phyloP scores from a whole-genome alignment of 1,284 basidiomycete species.

The Macrocystidia cucumis region DNA sequence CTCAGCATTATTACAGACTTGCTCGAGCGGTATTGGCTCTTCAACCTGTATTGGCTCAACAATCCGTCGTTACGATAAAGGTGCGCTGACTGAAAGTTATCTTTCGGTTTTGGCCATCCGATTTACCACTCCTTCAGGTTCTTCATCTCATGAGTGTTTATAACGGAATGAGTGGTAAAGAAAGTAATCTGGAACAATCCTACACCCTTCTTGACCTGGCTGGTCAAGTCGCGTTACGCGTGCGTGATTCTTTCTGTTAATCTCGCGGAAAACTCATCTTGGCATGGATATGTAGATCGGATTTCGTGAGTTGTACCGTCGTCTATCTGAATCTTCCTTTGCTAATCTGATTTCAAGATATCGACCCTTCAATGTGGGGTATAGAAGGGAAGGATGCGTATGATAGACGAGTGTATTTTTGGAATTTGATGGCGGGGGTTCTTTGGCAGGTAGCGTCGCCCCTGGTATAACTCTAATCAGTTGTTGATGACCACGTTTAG shows the following conservation, averaged over 20 bases:
- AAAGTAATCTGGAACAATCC: conserved; percentile 37
- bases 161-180: conserved; percentile 45
- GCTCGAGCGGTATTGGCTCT: conserved; percentile 38
- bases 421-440: conserved; percentile 37
- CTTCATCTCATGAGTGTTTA: conserved; percentile 46
- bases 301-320: conserved; percentile 25
- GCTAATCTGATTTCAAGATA: conserved; percentile 24
- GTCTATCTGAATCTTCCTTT: neutral
- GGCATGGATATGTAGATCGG: conserved; percentile 33
- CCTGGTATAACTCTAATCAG: conserved; percentile 1
- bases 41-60: conserved; percentile 32
- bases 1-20: conserved; percentile 46
- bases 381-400: conserved; percentile 41
- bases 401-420: conserved; percentile 45
- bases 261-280: conserved; percentile 3
- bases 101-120: conserved; percentile 2
- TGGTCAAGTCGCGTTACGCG: conserved; percentile 35
- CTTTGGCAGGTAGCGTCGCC: conserved; percentile 34
- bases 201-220: conserved; percentile 39
- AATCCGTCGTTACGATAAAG: conserved; percentile 40
- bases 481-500: conserved; percentile 16
- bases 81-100: conserved; percentile 9
- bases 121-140: conserved; percentile 17
- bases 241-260: conserved; percentile 17
- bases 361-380: conserved; percentile 47